These are phyloP conservation scores for Candida pseudoglaebosa DNA, from an alignment of 805 yeast genomes.

Conservation along the genomic window DNA sequence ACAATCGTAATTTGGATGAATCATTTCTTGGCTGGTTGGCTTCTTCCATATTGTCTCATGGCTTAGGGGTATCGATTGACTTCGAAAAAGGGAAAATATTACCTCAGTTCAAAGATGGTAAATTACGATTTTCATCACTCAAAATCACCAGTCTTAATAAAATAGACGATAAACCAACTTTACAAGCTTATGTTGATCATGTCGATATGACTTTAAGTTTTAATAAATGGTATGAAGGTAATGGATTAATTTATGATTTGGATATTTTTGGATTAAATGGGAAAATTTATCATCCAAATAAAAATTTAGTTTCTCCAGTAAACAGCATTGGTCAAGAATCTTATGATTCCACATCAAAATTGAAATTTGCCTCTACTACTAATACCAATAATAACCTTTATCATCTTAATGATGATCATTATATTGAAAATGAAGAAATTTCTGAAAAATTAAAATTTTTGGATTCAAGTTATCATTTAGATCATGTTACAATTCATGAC, in stretches of 20 bases:
- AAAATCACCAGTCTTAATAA: conserved; percentile 15
- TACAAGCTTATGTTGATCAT: conserved; percentile 37
- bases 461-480: conserved; percentile 31
- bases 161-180: conserved; percentile 13
- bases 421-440: conserved; percentile 1
- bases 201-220: conserved; percentile 46
- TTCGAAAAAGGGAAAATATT: conserved; percentile 36
- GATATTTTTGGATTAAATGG: conserved; percentile 49
- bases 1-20: neutral
- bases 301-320: too few relatives aligned
- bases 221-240: conserved; percentile 53
- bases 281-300: conserved; percentile 16
- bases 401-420: conserved; percentile 3
- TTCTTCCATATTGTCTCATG: conserved; percentile 34
- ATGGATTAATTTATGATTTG: conserved; percentile 47
- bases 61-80: conserved; percentile 32
- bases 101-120: conserved; percentile 49
- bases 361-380: too few relatives aligned
- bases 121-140: conserved; percentile 41
- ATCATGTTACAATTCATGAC: conserved; percentile 47
- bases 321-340: too few relatives aligned
- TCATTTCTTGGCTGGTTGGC: conserved; percentile 29
- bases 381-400: neutral
- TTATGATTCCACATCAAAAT: too few relatives aligned
- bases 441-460: conserved; percentile 9